Conservation (phyloP, 169 alveolate genomes). For the Eimeria brunetti region DNA sequence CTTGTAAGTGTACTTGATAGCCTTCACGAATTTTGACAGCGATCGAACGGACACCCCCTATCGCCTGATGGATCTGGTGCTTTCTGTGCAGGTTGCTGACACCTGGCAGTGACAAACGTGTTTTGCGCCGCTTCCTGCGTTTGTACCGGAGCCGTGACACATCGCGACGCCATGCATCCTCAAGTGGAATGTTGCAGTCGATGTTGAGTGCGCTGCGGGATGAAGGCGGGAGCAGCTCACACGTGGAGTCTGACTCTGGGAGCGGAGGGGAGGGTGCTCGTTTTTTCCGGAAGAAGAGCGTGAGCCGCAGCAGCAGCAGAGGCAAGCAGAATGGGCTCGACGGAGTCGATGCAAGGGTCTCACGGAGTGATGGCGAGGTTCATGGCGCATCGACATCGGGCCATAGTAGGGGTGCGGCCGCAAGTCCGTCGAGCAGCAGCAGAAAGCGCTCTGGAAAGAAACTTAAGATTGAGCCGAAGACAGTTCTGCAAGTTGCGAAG, state of each 20-base stretch:
- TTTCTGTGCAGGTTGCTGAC: conserved; percentile 73
- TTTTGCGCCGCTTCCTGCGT: conserved; percentile 78
- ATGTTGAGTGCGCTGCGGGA: conserved; percentile 73
- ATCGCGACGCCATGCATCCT: conserved; percentile 57
- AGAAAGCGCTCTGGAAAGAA: conserved; percentile 74
- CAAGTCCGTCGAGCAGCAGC: conserved; percentile 72
- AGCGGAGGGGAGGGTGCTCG: conserved; percentile 74
- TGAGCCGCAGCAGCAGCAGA: conserved; percentile 78
- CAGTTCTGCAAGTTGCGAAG: conserved; percentile 81
- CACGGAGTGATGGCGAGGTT: conserved; percentile 72
- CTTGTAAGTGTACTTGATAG: neutral
- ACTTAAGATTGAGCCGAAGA: conserved; percentile 79
- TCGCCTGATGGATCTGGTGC: neutral
- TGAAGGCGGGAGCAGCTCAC: conserved; percentile 72
- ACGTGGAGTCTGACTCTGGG: conserved; percentile 77
- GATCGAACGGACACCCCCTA: neutral
- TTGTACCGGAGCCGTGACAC: conserved; percentile 75
- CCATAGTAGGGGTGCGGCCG: conserved; percentile 63
- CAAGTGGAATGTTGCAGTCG: conserved; percentile 70
- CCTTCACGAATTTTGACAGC: neutral
- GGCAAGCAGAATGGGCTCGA: conserved; percentile 68
- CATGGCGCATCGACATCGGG: conserved; percentile 33
- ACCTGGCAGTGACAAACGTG: conserved; percentile 80
- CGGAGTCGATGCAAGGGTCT: conserved; percentile 62
- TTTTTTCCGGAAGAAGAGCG: conserved; percentile 65